Base-by-base conservation (phyloP, 495 filamentous ascomycete genomes). In the Echria macrotheca region DNA sequence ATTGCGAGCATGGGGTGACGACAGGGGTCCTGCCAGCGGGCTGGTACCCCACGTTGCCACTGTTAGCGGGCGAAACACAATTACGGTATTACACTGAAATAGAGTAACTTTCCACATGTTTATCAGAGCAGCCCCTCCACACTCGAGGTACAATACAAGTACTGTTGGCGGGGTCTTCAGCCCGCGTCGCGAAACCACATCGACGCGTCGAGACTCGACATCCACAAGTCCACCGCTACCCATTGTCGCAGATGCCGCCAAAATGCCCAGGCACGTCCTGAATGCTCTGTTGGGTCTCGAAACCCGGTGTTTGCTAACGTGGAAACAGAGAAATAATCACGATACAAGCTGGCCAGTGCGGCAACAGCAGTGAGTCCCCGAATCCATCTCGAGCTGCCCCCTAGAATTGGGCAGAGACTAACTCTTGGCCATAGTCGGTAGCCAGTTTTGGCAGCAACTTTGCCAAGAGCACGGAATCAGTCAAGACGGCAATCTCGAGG, bases 381-480 rank as follows among this genome's bases (percentile, higher is more conserved):
- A 38, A 41, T 12, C 38, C 38, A 19, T 7, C 31, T 45, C 43
- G n/a, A 6, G 11, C 9, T 3, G 23, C 44, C 22, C 25, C 18
- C 25, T 19, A 17, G 12, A 18, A 11, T 17, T 39, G 24, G 15
- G 7, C 28, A 31, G 28, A 43, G 15, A 50, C 58, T 60, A 41
- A 63, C 52, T 6, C 12, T 12, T 6, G 6, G 7, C 7, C 12
- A 12, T 12, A 94, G 90, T 96, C 57, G 90, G 90, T 26, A 85
- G 83, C 56, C 88, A 95, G 69, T 96, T 96, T 68, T 96, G 90
- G 90, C 90, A 95, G 71, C 90, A 95, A 70, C 80, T 96, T 24
- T 96, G 93, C 68, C 86, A 88, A 69, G 93, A 98, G 64, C 93
- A 98, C 66, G 94, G 94, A 39, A 98, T 98, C 69, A 95, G 83